Evolutionary conservation across 345 rosid genomes (phyloP).

Genomic region (Salix koriyanagi): DNA sequence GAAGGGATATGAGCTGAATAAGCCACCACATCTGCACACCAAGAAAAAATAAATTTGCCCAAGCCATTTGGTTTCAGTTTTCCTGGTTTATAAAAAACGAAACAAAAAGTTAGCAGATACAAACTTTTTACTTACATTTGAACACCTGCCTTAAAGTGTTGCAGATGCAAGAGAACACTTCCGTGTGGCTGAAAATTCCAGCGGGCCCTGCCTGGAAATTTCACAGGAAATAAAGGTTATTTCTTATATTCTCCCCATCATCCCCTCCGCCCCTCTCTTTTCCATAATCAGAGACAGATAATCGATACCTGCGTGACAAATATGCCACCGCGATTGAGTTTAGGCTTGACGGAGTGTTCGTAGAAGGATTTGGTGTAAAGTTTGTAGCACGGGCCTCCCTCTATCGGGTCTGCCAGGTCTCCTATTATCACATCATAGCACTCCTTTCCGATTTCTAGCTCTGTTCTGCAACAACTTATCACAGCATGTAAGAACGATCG

Average conservation of each 20-base stretch:
- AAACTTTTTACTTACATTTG: conserved; percentile 36
- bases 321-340: conserved; percentile 47
- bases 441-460: conserved; percentile 42
- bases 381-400: conserved; percentile 65
- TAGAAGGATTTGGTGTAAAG: conserved; percentile 65
- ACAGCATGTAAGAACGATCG: neutral
- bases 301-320: conserved; percentile 51
- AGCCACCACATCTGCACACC: conserved; percentile 56
- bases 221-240: neutral
- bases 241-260: neutral
- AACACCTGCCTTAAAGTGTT: conserved; percentile 61
- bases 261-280: neutral
- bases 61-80: neutral
- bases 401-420: conserved; percentile 68
- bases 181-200: conserved; percentile 65
- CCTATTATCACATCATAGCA: conserved; percentile 56
- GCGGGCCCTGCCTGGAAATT: conserved; percentile 63
- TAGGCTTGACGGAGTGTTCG: conserved; percentile 45
- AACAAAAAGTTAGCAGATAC: neutral
- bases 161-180: conserved; percentile 59
- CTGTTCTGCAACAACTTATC: conserved; percentile 29
- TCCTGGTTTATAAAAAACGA: neutral
- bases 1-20: conserved; percentile 65
- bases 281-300: neutral
- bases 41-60: neutral